These are phyloP conservation scores for Xylaria polymorpha DNA, from an alignment of 2,329 filamentous ascomycete species.

Conservation along the genomic window DNA sequence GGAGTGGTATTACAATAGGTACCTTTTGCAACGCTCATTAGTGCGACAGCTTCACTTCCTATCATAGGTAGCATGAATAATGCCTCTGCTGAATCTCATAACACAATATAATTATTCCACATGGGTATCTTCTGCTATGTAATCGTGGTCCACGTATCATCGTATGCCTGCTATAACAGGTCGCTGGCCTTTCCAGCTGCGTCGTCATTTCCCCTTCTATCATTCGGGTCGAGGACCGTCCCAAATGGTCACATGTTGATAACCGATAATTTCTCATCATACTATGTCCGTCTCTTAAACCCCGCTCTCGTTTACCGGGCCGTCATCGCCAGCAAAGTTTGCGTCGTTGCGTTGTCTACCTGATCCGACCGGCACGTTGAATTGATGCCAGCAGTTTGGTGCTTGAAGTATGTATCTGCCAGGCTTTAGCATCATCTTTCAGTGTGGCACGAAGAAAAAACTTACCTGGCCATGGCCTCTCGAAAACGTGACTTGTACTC, in stretches of 20 bases:
- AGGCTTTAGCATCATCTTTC: slow-evolving; percentile 29
- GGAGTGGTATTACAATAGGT: too few relatives aligned
- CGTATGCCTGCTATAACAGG: neutral
- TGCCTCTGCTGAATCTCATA: neutral
- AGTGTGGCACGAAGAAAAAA: neutral
- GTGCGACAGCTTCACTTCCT: neutral
- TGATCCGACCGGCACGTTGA: slow-evolving; percentile 54
- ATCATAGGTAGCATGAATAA: neutral
- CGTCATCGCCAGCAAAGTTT: slow-evolving; percentile 42
- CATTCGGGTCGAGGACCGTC: neutral
- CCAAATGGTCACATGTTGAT: neutral
- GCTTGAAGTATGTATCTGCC: slow-evolving; percentile 76
- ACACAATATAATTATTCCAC: slow-evolving; percentile 7
- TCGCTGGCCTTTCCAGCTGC: neutral
- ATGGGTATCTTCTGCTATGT: slow-evolving; percentile 37
- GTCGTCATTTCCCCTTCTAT: neutral
- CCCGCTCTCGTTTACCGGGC: slow-evolving; percentile 20
- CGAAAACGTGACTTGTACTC: slow-evolving; percentile 97
- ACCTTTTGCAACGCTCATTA: neutral
- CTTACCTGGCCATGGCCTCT: slow-evolving; percentile 92
- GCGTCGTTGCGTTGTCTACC: slow-evolving; percentile 44
- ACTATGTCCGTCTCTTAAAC: neutral
- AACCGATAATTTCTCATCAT: neutral
- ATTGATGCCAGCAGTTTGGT: slow-evolving; percentile 81
- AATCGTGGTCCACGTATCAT: slow-evolving; percentile 20